Percentiles rank a stretch among this genome's conserved stretches.
phyloP scores from a whole-genome alignment of 352 stramenopile genomes.

The Globisporangium splendens region DNA sequence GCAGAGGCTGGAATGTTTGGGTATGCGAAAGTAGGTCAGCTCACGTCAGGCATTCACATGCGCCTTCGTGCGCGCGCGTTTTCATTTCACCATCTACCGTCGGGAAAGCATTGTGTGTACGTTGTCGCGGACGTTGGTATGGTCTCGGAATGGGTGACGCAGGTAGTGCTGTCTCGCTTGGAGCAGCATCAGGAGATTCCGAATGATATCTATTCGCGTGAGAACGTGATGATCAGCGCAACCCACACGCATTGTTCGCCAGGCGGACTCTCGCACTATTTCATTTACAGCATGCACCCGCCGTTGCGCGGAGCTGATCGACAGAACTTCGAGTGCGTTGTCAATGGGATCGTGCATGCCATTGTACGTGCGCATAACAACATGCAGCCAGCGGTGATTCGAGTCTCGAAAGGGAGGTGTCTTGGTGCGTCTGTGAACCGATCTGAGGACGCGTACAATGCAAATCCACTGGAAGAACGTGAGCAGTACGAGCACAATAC shows the following conservation, averaged over 20 bases:
- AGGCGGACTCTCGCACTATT: constrained; percentile 90
- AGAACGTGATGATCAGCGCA: constrained; percentile 88
- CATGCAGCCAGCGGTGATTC: constrained; percentile 59
- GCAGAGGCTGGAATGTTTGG: constrained; percentile 87
- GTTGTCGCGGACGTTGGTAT: constrained; percentile 89
- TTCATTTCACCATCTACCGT: constrained; percentile 46
- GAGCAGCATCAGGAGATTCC: constrained; percentile 40
- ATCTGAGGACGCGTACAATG: constrained; percentile 84
- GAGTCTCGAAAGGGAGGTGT: constrained; percentile 55
- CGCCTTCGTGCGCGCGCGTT: constrained; percentile 81
- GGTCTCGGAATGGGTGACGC: constrained; percentile 87
- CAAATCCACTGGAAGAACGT: constrained; percentile 84
- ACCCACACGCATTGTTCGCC: constrained; percentile 92
- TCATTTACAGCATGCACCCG: constrained; percentile 88
- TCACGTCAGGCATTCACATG: constrained; percentile 85
- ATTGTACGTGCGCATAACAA: constrained; percentile 79
- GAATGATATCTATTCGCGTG: constrained; percentile 39
- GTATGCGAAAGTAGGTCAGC: constrained; percentile 77
- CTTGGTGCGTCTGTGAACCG: constrained; percentile 87
- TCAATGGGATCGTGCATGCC: constrained; percentile 84
- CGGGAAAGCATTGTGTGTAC: constrained; percentile 57
- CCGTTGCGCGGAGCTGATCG: constrained; percentile 63
- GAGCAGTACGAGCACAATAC: constrained; percentile 79
- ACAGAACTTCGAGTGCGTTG: constrained; percentile 89
- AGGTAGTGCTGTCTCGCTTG: constrained; percentile 66